These are phyloP conservation scores for Xylariaceae sp. DNA, from an alignment of 2,329 filamentous ascomycete species.

Conservation along the genomic window DNA sequence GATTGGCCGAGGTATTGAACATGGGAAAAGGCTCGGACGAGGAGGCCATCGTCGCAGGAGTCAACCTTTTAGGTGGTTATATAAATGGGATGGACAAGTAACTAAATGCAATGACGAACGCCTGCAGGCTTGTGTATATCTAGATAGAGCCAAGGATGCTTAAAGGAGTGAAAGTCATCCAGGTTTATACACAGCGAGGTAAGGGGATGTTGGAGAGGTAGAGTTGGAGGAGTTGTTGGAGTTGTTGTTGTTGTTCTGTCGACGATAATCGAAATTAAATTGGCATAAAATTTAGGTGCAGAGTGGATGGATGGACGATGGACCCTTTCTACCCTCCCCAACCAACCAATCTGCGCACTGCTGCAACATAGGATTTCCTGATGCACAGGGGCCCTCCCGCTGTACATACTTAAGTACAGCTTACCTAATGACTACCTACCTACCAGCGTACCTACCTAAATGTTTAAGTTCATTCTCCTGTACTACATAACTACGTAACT, in stretches of 20 bases:
- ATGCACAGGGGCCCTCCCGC: too few relatives aligned
- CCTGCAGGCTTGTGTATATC: not conserved
- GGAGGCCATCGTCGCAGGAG: slow-evolving; percentile 43
- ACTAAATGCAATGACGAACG: too few relatives aligned
- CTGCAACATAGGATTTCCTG: slow-evolving; percentile 9
- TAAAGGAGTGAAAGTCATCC: slow-evolving; percentile 29
- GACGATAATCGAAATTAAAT: not conserved
- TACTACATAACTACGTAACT: too few relatives aligned
- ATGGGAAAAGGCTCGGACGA: slow-evolving; percentile 58
- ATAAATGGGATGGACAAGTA: too few relatives aligned
- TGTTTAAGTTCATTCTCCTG: too few relatives aligned
- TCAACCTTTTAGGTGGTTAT: not conserved
- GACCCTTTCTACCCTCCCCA: slow-evolving; percentile 8
- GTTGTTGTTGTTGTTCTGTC: too few relatives aligned
- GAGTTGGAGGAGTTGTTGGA: slow-evolving; percentile 2
- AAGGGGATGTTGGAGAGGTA: not conserved
- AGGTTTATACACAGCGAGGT: slow-evolving; percentile 10
- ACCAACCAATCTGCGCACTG: not conserved
- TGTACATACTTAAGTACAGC: too few relatives aligned
- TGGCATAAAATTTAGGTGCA: slow-evolving; percentile 9
- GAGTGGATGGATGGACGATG: too few relatives aligned
- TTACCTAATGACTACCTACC: too few relatives aligned
- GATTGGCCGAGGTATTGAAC: slow-evolving; percentile 54
- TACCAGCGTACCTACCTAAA: too few relatives aligned
- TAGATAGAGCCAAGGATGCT: slow-evolving; percentile 17